Conservation (phyloP, 768 basidiomycete species). For the Termitomyces heimii region DNA sequence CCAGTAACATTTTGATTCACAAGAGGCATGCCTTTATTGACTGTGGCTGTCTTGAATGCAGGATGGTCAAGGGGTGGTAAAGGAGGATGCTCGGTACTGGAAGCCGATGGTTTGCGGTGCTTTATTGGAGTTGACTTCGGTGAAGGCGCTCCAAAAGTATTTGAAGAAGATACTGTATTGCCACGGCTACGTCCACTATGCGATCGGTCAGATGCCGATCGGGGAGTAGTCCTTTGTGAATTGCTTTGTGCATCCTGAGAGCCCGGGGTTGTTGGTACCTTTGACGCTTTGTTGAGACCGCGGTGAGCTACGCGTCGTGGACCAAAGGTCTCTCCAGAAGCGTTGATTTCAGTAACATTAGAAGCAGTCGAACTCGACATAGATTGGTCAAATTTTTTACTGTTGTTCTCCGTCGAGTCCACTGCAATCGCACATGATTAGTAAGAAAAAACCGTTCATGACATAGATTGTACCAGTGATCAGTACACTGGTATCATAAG, state of each 20-base stretch:
- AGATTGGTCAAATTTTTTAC: slow-evolving; percentile 3
- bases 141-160: slow-evolving; percentile 28
- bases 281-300: background rate
- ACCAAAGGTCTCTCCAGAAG: slow-evolving; percentile 15
- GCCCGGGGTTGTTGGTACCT: slow-evolving; percentile 6
- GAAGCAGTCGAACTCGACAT: slow-evolving; percentile 9
- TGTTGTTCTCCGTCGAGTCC: background rate
- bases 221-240: slow-evolving; percentile 7
- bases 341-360: slow-evolving; percentile 4
- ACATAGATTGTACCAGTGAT: background rate
- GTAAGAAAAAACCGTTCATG: background rate
- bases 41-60: slow-evolving; percentile 18
- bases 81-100: slow-evolving; percentile 38
- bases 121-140: slow-evolving; percentile 23
- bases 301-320: slow-evolving; percentile 3
- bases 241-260: background rate
- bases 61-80: slow-evolving; percentile 51
- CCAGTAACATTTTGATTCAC: background rate
- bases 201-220: slow-evolving; percentile 10
- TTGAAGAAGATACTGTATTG: slow-evolving; percentile 21
- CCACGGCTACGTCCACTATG: slow-evolving; percentile 9
- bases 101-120: slow-evolving; percentile 17
- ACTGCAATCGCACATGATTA: background rate
- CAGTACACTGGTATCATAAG: slow-evolving; percentile 2
- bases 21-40: background rate